Evolutionary conservation across 345 rosid species (phyloP).

Genomic region (Ailanthus altissimus): DNA sequence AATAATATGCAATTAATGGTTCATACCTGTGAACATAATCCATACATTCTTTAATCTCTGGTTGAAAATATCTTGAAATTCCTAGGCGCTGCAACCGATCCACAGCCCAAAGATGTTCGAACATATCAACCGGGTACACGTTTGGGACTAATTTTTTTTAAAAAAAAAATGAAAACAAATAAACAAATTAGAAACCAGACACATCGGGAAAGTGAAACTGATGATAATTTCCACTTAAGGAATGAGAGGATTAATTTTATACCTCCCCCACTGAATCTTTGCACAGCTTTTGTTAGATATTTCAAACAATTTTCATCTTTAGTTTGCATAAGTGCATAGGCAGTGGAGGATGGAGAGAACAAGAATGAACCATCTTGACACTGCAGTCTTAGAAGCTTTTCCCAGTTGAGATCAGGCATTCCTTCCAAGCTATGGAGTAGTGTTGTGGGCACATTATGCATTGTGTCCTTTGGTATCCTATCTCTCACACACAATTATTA

Average conservation of each 20-base stretch:
- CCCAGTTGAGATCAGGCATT: conserved; percentile 79
- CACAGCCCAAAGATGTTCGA: conserved; percentile 86
- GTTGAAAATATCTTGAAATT: conserved; percentile 73
- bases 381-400: conserved; percentile 75
- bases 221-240: background rate
- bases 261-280: conserved; percentile 93
- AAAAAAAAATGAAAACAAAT: background rate
- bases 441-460: conserved; percentile 90
- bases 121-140: conserved; percentile 89
- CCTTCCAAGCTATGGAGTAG: conserved; percentile 96
- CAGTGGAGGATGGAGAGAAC: conserved; percentile 95
- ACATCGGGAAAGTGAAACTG: background rate
- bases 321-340: conserved; percentile 85
- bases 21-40: conserved; percentile 63
- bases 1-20: background rate
- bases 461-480: conserved; percentile 87
- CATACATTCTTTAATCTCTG: conserved; percentile 63
- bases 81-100: conserved; percentile 95
- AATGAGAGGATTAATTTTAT: background rate
- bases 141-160: conserved; percentile 56
- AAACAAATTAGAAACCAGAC: conserved; percentile 2
- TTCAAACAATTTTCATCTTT: conserved; percentile 59
- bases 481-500: conserved; percentile 37
- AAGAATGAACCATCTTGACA: conserved; percentile 83
- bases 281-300: conserved; percentile 61